These are phyloP conservation scores for Diaporthe helianthi DNA, from an alignment of 2,329 filamentous ascomycete species.

Conservation along the genomic window DNA sequence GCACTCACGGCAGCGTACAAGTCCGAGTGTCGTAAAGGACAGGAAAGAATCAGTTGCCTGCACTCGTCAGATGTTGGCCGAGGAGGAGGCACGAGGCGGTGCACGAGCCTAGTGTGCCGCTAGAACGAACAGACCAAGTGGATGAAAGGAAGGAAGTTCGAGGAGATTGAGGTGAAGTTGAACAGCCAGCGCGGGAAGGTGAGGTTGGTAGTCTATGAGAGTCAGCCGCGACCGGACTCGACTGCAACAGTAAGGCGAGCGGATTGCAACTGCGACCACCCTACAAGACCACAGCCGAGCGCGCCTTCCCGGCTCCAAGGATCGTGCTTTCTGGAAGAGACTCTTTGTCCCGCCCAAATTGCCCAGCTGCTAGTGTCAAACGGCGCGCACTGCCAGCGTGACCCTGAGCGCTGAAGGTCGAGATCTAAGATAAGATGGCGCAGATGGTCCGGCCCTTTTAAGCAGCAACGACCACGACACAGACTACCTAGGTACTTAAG, in stretches of 20 bases:
- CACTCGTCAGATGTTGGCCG: conserved; percentile 4
- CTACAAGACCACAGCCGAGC: conserved; percentile 3
- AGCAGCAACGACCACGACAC: conserved; percentile 11
- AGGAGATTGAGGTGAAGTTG: neutral
- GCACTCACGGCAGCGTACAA: neutral
- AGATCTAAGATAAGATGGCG: conserved; percentile 6
- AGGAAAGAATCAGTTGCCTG: neutral
- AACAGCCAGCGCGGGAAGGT: neutral
- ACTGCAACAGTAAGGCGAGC: neutral
- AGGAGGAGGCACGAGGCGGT: neutral
- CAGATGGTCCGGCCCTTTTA: neutral
- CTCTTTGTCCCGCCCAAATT: conserved; percentile 23
- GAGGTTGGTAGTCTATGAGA: neutral
- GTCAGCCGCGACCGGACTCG: neutral
- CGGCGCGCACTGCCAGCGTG: conserved; percentile 6
- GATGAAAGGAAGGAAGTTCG: neutral
- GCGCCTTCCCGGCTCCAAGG: conserved; percentile 18
- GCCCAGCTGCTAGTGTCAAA: conserved; percentile 26
- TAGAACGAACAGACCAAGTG: neutral
- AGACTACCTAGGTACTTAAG: no score
- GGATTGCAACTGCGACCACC: neutral
- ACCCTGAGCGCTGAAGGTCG: neutral
- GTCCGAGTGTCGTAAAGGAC: neutral
- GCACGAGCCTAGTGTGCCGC: neutral
- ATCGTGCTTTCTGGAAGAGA: conserved; percentile 10